phyloP scores from a whole-genome alignment of 345 rosid species.

The Lepidium aucheri region DNA sequence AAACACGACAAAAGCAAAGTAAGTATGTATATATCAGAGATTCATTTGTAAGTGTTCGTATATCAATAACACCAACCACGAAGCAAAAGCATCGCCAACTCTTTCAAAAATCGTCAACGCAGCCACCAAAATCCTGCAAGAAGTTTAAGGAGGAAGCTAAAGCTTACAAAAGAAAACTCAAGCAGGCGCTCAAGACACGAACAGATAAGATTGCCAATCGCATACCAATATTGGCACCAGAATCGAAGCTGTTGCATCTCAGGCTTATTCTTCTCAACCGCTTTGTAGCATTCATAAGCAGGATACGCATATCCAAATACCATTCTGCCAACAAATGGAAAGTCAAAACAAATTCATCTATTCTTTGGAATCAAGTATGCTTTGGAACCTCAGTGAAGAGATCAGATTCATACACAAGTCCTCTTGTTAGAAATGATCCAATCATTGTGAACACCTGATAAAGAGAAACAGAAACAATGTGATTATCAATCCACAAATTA shows the following conservation, averaged over 20 bases:
- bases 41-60: background rate
- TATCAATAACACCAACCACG: constrained; percentile 41
- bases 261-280: constrained; percentile 43
- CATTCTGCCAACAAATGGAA: constrained; percentile 38
- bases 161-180: background rate
- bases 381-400: constrained; percentile 2
- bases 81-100: constrained; percentile 58
- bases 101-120: constrained; percentile 54
- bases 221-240: constrained; percentile 86
- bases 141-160: background rate
- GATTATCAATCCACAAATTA: constrained; percentile 8
- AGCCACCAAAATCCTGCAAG: constrained; percentile 72
- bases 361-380: background rate
- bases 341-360: background rate
- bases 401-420: constrained; percentile 47
- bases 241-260: constrained; percentile 51
- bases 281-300: constrained; percentile 72
- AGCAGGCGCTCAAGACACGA: background rate
- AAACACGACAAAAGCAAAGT: constrained; percentile 18
- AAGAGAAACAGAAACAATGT: background rate
- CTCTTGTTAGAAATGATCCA: constrained; percentile 54
- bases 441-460: constrained; percentile 35
- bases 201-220: background rate
- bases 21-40: background rate
- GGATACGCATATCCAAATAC: constrained; percentile 72